Evolutionary conservation across 2,329 filamentous ascomycete genomes (phyloP).

Genomic region (Alternaria dauci): DNA sequence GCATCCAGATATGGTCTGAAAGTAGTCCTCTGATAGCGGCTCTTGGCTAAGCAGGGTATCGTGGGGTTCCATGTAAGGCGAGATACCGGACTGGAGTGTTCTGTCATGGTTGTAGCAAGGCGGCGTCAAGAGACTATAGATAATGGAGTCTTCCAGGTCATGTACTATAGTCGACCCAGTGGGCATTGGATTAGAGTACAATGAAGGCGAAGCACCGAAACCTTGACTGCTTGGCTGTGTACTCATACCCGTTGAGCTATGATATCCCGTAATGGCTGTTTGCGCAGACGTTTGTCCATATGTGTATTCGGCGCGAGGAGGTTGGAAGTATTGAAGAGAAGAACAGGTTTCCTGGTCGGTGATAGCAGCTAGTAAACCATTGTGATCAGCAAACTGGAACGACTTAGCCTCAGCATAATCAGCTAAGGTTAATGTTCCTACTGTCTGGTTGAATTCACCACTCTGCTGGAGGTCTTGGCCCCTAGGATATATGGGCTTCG

Average conservation of each 20-base stretch:
- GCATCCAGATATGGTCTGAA: not conserved
- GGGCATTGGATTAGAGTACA: not conserved
- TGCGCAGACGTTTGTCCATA: not conserved
- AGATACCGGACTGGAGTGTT: not conserved
- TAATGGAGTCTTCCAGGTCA: not conserved
- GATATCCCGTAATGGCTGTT: not conserved
- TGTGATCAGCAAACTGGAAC: not conserved
- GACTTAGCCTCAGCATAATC: not conserved
- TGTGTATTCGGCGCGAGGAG: not conserved
- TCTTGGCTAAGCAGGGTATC: not conserved
- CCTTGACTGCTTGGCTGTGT: conserved; percentile 8
- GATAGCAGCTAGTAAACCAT: not conserved
- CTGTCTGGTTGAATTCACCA: not conserved
- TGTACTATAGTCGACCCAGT: not conserved
- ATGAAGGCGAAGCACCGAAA: conserved; percentile 1
- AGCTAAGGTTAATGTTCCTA: not conserved
- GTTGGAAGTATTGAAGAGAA: not conserved
- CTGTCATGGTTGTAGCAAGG: not conserved
- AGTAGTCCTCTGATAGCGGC: not conserved
- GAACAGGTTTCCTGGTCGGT: not conserved
- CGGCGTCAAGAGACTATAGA: conserved; percentile 3
- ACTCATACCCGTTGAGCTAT: conserved; percentile 2
- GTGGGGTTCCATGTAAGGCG: not conserved
- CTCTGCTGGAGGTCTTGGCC: not conserved
- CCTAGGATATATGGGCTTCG: not conserved